phyloP scores from a whole-genome alignment of 129 eudicot species.

The Heracleum sosnowskyi region DNA sequence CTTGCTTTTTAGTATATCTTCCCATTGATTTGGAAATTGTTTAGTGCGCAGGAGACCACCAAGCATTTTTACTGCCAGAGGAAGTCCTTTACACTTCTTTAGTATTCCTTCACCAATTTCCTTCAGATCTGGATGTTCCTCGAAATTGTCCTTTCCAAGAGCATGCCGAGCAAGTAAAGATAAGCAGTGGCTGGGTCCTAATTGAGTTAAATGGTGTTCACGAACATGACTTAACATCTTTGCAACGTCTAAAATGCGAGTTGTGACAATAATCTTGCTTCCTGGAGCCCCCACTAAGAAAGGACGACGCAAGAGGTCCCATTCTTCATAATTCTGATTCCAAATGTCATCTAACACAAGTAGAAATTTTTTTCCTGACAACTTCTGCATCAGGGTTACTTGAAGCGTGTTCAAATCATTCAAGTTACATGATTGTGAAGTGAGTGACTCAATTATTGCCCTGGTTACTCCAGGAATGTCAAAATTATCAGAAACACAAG shows the following conservation, averaged over 20 bases:
- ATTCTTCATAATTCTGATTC: constrained; percentile 27
- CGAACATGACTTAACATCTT: constrained; percentile 18
- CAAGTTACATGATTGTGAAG: constrained; percentile 7
- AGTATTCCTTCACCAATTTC: constrained; percentile 23
- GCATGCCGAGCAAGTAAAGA: constrained; percentile 37
- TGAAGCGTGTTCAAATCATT: constrained; percentile 23
- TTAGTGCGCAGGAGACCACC: constrained; percentile 22
- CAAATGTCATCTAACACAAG: constrained; percentile 17
- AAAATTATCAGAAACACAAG: constrained; percentile 27
- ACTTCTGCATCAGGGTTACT: constrained; percentile 16
- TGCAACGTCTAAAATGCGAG: constrained; percentile 23
- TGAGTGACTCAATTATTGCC: constrained; percentile 17
- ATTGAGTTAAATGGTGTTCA: constrained; percentile 18
- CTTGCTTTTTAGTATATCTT: constrained; percentile 15
- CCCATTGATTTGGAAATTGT: constrained; percentile 14
- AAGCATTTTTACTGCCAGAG: constrained; percentile 27
- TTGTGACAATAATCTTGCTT: constrained; percentile 40
- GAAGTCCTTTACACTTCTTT: constrained; percentile 27
- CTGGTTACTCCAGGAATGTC: constrained; percentile 12
- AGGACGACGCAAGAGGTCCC: constrained; percentile 28
- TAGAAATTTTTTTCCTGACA: constrained; percentile 29
- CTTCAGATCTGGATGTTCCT: constrained; percentile 13
- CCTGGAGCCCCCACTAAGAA: constrained; percentile 30
- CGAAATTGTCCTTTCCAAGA: constrained; percentile 10
- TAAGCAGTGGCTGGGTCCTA: constrained; percentile 21